Conservation (phyloP, 2,329 filamentous ascomycete genomes). For the Ophiostoma sp. region DNA sequence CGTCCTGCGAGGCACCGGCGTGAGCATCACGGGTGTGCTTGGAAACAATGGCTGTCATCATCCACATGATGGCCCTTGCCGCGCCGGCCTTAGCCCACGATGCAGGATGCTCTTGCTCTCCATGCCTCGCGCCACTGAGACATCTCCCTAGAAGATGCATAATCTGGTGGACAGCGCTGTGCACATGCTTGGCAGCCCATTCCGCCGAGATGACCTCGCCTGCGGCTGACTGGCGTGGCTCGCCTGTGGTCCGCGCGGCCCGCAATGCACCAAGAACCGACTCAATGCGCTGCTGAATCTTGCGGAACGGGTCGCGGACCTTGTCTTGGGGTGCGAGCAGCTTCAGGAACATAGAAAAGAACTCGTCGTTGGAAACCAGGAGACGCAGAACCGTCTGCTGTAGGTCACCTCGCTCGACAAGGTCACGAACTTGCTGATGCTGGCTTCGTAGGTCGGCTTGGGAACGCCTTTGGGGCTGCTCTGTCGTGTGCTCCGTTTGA, state of each 20-base stretch:
- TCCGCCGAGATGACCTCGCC: constrained; percentile 34
- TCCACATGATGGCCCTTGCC: constrained; percentile 44
- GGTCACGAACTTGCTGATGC: constrained; percentile 23
- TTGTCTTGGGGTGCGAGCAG: constrained; percentile 42
- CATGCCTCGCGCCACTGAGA: background rate
- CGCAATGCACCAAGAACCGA: constrained; percentile 44
- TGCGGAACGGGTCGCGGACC: constrained; percentile 44
- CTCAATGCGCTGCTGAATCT: constrained; percentile 44
- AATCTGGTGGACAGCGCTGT: constrained; percentile 41
- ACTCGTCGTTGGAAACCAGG: constrained; percentile 48
- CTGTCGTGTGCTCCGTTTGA: background rate
- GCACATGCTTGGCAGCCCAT: constrained; percentile 48
- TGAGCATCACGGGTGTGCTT: constrained; percentile 38
- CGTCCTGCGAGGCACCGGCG: constrained; percentile 29
- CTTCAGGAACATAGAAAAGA: constrained; percentile 49
- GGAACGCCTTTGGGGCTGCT: background rate
- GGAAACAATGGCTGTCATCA: constrained; percentile 42
- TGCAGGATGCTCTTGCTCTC: constrained; percentile 15
- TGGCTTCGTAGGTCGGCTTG: background rate
- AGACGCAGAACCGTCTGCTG: constrained; percentile 49
- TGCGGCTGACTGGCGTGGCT: background rate
- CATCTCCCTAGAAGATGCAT: constrained; percentile 33
- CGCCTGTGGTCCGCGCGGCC: constrained; percentile 25
- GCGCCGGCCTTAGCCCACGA: constrained; percentile 41
- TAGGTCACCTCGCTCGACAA: constrained; percentile 43